Evolutionary conservation across 345 rosid genomes (phyloP).

Genomic region (Cardamine chenopodiifolia): DNA sequence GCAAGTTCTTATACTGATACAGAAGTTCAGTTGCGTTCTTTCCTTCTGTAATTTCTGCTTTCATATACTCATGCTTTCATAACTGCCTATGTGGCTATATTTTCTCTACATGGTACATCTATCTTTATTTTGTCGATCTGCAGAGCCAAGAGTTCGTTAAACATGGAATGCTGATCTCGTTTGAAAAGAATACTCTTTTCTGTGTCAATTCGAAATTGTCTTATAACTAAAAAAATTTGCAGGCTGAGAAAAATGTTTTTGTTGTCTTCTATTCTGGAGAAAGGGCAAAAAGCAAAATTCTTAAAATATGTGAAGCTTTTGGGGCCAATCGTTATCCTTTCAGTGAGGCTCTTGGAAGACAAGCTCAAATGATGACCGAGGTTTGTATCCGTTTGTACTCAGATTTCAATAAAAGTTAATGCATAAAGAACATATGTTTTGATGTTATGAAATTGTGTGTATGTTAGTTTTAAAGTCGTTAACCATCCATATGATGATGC

Average conservation of each 20-base stretch:
- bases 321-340: conserved; percentile 95
- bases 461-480: neutral
- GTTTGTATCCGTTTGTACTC: conserved; percentile 43
- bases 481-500: conserved; percentile 2
- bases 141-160: conserved; percentile 11
- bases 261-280: conserved; percentile 87
- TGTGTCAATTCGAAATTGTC: conserved; percentile 17
- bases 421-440: conserved; percentile 9
- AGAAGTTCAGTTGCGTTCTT: conserved; percentile 3
- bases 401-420: conserved; percentile 2
- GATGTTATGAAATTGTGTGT: conserved; percentile 1
- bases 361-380: conserved; percentile 63
- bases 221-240: conserved; percentile 45
- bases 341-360: conserved; percentile 75
- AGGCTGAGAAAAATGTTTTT: conserved; percentile 93
- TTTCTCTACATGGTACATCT: neutral
- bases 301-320: conserved; percentile 94
- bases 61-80: conserved; percentile 2
- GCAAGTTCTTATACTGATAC: neutral
- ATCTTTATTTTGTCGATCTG: neutral
- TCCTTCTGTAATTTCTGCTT: conserved; percentile 15
- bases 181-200: conserved; percentile 1
- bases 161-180: neutral
- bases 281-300: conserved; percentile 79
- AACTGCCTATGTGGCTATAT: neutral